phyloP scores from a whole-genome alignment of 2,329 filamentous ascomycete species.

The Diaporthe ilicicola region DNA sequence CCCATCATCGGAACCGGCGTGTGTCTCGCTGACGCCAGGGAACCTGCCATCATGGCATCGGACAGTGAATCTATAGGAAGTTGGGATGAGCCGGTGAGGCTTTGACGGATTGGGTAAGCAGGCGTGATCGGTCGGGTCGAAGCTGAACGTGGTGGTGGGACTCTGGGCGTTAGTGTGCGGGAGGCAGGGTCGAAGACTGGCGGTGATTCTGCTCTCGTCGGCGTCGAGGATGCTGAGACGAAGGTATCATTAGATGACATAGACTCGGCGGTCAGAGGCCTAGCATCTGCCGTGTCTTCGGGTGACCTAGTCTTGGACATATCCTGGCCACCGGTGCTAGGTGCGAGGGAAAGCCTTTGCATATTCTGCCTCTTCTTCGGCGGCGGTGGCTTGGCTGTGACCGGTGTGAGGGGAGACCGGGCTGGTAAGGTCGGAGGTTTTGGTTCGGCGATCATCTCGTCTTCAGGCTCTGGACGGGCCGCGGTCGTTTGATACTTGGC shows the following conservation, averaged over 20 bases:
- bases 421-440: background rate
- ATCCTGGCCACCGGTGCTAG: constrained; percentile 28
- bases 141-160: constrained; percentile 31
- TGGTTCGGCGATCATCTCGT: background rate
- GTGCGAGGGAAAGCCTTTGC: background rate
- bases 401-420: background rate
- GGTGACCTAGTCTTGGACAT: background rate
- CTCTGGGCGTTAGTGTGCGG: constrained; percentile 34
- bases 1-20: constrained; percentile 43
- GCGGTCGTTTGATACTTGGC: background rate
- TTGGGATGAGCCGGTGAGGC: constrained; percentile 40
- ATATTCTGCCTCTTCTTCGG: constrained; percentile 20
- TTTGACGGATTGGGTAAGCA: constrained; percentile 27
- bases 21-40: constrained; percentile 71
- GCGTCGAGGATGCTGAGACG: constrained; percentile 46
- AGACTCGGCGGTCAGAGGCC: constrained; percentile 40
- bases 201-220: constrained; percentile 22
- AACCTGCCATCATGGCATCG: constrained; percentile 78
- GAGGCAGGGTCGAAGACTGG: constrained; percentile 15
- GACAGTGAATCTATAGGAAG: constrained; percentile 70
- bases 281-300: background rate
- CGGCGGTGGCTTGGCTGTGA: constrained; percentile 3
- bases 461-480: background rate
- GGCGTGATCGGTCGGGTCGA: constrained; percentile 24
- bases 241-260: constrained; percentile 57